Evolutionary conservation across 805 yeast genomes (phyloP), one percentile per base, ranked within the genome.

Genomic region (Zygoascus flipseniorum): DNA sequence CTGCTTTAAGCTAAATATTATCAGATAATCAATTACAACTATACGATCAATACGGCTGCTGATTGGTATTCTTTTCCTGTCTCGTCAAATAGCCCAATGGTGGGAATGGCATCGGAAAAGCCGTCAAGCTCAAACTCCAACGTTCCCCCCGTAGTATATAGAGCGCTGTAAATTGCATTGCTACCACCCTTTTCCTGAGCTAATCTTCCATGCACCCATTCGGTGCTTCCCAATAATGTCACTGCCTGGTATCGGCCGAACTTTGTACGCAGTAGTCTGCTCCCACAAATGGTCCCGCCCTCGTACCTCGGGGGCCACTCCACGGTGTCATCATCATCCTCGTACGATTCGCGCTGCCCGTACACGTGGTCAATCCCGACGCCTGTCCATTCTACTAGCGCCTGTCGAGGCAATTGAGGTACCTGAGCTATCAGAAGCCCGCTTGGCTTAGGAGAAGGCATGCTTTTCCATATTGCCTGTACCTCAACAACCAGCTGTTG

Each of bases 391-490:
- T 67, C 69, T 13, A 58, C 56, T 0, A 13, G 42, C 1, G 68
- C 69, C 20, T 52, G 58, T 2, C 66, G 58, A 1, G 70, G 70
- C n/a, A 66, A 59, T 9, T 28, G 49, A 11, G 52, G 52, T 0
- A 65, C 63, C 23, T 56, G 58, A 9, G 52, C 65, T 0, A 58
- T 52, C 2, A 65, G 31, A 18, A 67, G 46, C 35, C 19, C 31
- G 16, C 6, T 11, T 13, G 39, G 39, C 39, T 35, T 35, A n/a
- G 20, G 31, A 11, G n/a, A 9, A 9, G 20, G 23, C 5, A 19
- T 16, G 14, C 35, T 19, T 26, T 63, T 85, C 89, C 85, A 0
- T 73, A 66, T 19, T 66, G 57, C 1, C 65, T 53, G 0, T 73
- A 78, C 3, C 63, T 45, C 0, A 62, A 53, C 0, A 75, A 69